phyloP scores from a whole-genome alignment of 2,329 filamentous ascomycete genomes.

The Neurospora sp. region DNA sequence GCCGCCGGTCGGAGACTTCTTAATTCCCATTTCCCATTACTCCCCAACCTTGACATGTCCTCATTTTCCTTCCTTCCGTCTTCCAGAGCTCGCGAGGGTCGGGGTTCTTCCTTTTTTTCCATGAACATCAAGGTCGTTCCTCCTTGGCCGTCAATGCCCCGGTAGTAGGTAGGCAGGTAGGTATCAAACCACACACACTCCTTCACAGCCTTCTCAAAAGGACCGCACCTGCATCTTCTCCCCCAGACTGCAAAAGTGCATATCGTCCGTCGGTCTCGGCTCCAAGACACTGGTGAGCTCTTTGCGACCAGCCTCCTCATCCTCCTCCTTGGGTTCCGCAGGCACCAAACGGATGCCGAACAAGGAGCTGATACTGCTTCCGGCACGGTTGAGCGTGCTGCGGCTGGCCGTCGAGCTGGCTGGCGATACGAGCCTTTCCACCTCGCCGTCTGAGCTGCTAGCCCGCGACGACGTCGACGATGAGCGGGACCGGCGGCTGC shows the following conservation, averaged over 20 bases:
- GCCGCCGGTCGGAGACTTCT: not conserved
- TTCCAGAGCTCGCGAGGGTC: not conserved
- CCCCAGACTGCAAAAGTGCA: conserved; percentile 54
- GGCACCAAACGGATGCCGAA: not conserved
- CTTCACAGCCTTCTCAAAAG: conserved; percentile 18
- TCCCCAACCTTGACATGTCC: not conserved
- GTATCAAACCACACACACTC: not conserved
- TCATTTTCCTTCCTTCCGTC: not conserved
- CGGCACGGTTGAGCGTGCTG: conserved; percentile 43
- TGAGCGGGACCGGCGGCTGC: conserved; percentile 38
- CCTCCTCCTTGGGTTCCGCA: conserved; percentile 42
- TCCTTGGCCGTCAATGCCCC: not conserved
- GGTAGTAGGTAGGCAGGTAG: not conserved
- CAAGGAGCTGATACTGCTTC: not conserved
- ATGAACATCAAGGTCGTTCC: not conserved
- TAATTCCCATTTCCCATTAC: not conserved
- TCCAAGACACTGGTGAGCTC: conserved; percentile 46
- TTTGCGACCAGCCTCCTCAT: conserved; percentile 40
- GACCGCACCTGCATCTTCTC: conserved; percentile 48
- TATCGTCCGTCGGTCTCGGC: conserved; percentile 41
- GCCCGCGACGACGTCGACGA: conserved; percentile 24
- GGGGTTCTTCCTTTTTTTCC: not conserved
- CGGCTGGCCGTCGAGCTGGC: conserved; percentile 31
- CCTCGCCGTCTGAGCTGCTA: conserved; percentile 24
- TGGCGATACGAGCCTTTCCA: conserved; percentile 33